A percentile compares a stretch with the other conserved stretches of the same genome.
phyloP scores from a whole-genome alignment of 2,329 filamentous ascomycete species.

The Monosporascus sp. region DNA sequence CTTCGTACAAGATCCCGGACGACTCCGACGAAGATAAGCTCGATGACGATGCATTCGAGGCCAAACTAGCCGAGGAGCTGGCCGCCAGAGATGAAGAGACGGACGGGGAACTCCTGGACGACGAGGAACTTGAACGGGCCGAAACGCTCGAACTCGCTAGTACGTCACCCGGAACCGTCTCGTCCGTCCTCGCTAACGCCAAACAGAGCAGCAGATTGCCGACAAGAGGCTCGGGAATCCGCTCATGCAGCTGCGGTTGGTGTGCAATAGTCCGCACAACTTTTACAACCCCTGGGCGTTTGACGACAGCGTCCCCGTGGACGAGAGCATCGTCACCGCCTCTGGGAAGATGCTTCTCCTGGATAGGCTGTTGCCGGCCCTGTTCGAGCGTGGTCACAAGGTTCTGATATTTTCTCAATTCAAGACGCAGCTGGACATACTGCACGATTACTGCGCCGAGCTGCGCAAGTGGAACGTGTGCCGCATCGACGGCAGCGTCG shows the following conservation, averaged over 20 bases:
- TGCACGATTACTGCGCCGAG: constrained; percentile 78
- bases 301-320: constrained; percentile 53
- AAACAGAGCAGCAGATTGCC: constrained; percentile 70
- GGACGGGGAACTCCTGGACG: constrained; percentile 30
- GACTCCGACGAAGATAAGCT: constrained; percentile 57
- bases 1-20: constrained; percentile 50
- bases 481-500: constrained; percentile 84
- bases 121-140: constrained; percentile 59
- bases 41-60: constrained; percentile 80
- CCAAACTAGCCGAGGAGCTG: constrained; percentile 63
- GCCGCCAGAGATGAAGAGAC: constrained; percentile 34
- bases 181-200: constrained; percentile 22
- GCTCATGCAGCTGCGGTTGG: constrained; percentile 82
- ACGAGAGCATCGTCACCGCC: constrained; percentile 77
- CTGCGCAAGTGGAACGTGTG: constrained; percentile 76
- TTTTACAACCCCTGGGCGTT: constrained; percentile 88
- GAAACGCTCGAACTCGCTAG: constrained; percentile 72
- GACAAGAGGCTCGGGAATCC: constrained; percentile 91
- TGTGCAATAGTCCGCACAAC: constrained; percentile 91
- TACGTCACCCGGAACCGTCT: constrained; percentile 33
- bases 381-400: constrained; percentile 75
- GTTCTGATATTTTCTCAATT: constrained; percentile 97
- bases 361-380: constrained; percentile 72
- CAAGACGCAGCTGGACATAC: constrained; percentile 85
- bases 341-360: constrained; percentile 96